These are phyloP conservation scores for Debaryomyces prosopidis DNA, from an alignment of 805 yeast species.

Conservation along the genomic window DNA sequence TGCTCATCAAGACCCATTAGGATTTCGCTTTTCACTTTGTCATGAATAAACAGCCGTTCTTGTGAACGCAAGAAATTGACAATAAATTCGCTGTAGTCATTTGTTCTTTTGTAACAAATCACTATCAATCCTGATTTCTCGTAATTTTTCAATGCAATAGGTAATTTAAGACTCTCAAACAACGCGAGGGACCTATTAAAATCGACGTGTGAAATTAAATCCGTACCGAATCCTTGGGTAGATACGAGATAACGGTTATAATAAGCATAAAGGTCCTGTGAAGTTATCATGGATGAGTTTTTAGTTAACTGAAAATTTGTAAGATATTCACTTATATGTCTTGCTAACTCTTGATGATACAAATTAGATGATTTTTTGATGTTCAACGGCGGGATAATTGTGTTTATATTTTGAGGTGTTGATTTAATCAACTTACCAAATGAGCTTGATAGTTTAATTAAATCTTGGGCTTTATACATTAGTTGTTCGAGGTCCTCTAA, in stretches of 20 bases:
- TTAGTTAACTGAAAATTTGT: conserved; percentile 27
- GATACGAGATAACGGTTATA: conserved; percentile 36
- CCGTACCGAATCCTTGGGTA: conserved; percentile 53
- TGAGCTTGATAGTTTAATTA: conserved; percentile 57
- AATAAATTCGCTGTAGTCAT: conserved; percentile 30
- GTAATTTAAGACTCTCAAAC: conserved; percentile 59
- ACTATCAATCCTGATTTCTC: conserved; percentile 35
- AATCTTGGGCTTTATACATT: conserved; percentile 76
- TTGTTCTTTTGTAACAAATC: conserved; percentile 23
- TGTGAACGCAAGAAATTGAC: conserved; percentile 21
- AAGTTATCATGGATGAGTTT: conserved; percentile 37
- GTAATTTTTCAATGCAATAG: conserved; percentile 44
- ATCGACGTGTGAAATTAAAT: conserved; percentile 70
- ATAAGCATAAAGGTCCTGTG: conserved; percentile 42
- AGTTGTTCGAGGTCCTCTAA: conserved; percentile 74
- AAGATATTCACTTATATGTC: conserved; percentile 77
- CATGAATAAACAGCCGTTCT: conserved; percentile 22
- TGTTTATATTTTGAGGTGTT: conserved; percentile 3
- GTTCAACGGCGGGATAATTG: conserved; percentile 31
- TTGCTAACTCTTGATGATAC: conserved; percentile 68
- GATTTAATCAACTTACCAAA: conserved; percentile 26
- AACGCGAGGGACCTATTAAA: conserved; percentile 58
- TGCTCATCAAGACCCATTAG: conserved; percentile 8
- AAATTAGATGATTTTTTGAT: conserved; percentile 34
- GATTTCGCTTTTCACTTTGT: conserved; percentile 24